A percentile compares a stretch with the other conserved stretches of the same genome.
Evolutionary conservation across 2,329 filamentous ascomycete species (phyloP).

Genomic region (Amauroascus verrucosus): DNA sequence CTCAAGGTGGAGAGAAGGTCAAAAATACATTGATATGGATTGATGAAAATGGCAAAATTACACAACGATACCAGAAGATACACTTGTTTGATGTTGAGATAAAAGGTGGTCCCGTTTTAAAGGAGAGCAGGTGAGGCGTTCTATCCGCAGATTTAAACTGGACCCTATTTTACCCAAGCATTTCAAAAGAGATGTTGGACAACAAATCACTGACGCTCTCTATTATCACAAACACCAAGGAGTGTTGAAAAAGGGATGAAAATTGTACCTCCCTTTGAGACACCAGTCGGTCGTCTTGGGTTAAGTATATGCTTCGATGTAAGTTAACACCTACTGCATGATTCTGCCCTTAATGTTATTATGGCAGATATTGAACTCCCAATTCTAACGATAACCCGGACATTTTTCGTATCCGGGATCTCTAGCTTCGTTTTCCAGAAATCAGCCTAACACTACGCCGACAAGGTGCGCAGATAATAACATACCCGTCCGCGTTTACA

Average conservation of each 20-base stretch:
- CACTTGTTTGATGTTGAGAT: constrained; percentile 74
- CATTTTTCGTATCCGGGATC: background rate
- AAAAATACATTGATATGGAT: constrained; percentile 61
- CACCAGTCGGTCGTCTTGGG: constrained; percentile 63
- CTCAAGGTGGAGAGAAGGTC: constrained; percentile 42
- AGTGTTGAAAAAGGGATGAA: constrained; percentile 57
- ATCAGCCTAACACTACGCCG: constrained; percentile 56
- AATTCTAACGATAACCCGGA: background rate
- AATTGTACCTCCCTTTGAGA: constrained; percentile 62
- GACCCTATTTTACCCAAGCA: background rate
- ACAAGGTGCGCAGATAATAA: constrained; percentile 62
- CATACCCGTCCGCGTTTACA: constrained; percentile 86
- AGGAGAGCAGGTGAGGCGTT: constrained; percentile 45
- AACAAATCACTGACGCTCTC: background rate
- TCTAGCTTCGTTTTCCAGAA: constrained; percentile 65
- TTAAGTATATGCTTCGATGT: constrained; percentile 80
- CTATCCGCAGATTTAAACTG: background rate
- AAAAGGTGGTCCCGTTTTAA: constrained; percentile 47
- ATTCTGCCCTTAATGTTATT: background rate
- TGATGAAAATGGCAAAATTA: constrained; percentile 48
- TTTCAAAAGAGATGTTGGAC: background rate
- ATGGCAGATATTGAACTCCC: background rate
- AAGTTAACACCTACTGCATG: constrained; percentile 19
- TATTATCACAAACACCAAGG: constrained; percentile 18
- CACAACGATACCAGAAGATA: constrained; percentile 69